Evolutionary conservation across 1,284 basidiomycete genomes (phyloP), one percentile per base, ranked within the genome.

Genomic region (Blastosporella zonata): DNA sequence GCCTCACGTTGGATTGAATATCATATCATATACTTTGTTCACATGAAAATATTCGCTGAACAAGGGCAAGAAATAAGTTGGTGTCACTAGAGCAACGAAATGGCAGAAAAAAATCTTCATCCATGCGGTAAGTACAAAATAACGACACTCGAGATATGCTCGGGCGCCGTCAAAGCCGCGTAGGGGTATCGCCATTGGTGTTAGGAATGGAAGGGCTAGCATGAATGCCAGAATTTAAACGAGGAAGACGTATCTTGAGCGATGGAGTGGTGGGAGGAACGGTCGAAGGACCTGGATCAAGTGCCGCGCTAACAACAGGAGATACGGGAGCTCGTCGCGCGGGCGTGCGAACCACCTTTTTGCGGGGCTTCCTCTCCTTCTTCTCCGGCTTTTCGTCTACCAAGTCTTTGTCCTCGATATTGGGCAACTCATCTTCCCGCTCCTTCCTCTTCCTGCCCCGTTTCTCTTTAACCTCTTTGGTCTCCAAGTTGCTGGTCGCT

Each of bases 201-300:
- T 56, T 60, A 29, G 53, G 46, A 31, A 57, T 53, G 5, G 54
- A 52, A 37, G 55, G 50, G 44, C 56, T 55, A 29, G 56, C 45
- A 25, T 59, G 57, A 29, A 54, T 43, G 23, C 53, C 52, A 18
- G 62, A 47, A 44, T 57, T 74, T 43, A 79, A 63, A 17, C 77
- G 71, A 10, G 79, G 79, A 47, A 82, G 68, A 21, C 79, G 74
- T 50, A 82, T 82, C 62, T 81, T 81, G 46, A 82, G 69, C 3
- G 75, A 76, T 8, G 77, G 74, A 1, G 71, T 73, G 23, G 64
- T 53, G 9, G 67, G 66, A 37, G 61, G 53, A 17, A 67, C 58
- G 31, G 67, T 59, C 20, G 65, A 61, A 40, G 61, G 46, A 49
- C 53, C 49, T 23, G 59, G 48, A 35, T 50, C 52, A 25, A 52